These are phyloP conservation scores for Cryptosporidium parvum DNA, from an alignment of 169 alveolate genomes.

Conservation along the genomic window DNA sequence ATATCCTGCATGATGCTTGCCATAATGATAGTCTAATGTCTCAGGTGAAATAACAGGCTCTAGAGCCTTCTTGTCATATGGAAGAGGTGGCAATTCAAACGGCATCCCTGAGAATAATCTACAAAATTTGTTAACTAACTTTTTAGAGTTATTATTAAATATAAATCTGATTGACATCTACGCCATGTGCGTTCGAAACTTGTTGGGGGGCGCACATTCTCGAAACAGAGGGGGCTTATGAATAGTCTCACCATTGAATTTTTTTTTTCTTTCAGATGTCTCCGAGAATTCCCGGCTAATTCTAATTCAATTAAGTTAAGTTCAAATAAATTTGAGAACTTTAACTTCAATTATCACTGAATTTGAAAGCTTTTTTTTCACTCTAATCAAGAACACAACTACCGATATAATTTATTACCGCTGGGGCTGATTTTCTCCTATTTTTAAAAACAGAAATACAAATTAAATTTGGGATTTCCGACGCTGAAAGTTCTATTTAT, in stretches of 20 bases:
- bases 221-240: background rate
- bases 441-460: no score
- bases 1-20: constrained; percentile 95
- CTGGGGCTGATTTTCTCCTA: no score
- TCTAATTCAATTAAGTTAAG: no score
- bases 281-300: background rate
- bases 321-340: no score
- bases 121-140: background rate
- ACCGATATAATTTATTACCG: no score
- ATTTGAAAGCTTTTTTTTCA: no score
- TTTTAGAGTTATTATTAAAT: background rate
- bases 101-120: constrained; percentile 78
- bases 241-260: background rate
- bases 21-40: constrained; percentile 92
- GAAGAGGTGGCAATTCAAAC: constrained; percentile 91
- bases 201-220: background rate
- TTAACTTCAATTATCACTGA: no score
- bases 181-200: background rate
- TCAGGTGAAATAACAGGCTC: constrained; percentile 94
- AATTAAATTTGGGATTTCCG: background rate
- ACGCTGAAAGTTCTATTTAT: no score
- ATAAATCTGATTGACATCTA: background rate
- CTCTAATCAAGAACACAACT: no score
- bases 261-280: background rate
- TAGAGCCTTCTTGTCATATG: constrained; percentile 92